Percentiles rank a stretch among this genome's conserved stretches.
These are phyloP conservation scores for Euryodendron excelsum DNA, from an alignment of 148 eudicot species.

Conservation along the genomic window DNA sequence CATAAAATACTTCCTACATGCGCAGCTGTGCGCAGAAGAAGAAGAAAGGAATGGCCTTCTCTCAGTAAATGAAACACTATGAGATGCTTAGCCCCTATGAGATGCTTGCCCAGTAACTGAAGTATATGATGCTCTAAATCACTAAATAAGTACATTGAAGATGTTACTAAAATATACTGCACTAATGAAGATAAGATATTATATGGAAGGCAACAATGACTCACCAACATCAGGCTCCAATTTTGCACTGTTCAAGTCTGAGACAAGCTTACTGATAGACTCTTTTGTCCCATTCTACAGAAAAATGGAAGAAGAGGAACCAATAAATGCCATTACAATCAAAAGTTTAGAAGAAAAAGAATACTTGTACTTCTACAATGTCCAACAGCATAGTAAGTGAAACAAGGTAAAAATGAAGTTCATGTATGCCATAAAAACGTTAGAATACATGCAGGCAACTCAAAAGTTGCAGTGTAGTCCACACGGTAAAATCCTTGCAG, in stretches of 20 bases:
- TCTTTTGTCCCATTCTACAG: slow-evolving; percentile 90
- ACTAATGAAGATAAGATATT: neutral
- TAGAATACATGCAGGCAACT: neutral
- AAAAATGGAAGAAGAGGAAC: slow-evolving; percentile 19
- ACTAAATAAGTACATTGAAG: too few relatives aligned
- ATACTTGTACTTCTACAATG: neutral
- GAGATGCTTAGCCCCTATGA: neutral
- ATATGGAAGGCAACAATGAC: slow-evolving; percentile 11
- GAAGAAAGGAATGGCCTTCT: too few relatives aligned
- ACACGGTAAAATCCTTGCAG: neutral
- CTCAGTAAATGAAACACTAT: too few relatives aligned
- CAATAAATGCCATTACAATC: neutral
- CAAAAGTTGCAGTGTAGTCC: neutral
- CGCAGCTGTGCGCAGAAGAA: too few relatives aligned
- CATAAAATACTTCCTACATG: too few relatives aligned
- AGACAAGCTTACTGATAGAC: slow-evolving; percentile 78
- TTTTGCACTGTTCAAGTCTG: slow-evolving; percentile 79
- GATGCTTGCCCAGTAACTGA: neutral
- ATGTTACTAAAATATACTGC: neutral
- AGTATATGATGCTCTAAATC: neutral
- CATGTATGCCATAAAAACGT: neutral
- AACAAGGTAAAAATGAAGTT: neutral
- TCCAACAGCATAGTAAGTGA: neutral
- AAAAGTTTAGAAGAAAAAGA: neutral
- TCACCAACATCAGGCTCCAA: slow-evolving; percentile 96